A percentile compares a stretch with the other conserved stretches of the same genome.
Conservation (phyloP, 2,329 filamentous ascomycete genomes). For the Pseudopyrenochaeta lycopersici region DNA sequence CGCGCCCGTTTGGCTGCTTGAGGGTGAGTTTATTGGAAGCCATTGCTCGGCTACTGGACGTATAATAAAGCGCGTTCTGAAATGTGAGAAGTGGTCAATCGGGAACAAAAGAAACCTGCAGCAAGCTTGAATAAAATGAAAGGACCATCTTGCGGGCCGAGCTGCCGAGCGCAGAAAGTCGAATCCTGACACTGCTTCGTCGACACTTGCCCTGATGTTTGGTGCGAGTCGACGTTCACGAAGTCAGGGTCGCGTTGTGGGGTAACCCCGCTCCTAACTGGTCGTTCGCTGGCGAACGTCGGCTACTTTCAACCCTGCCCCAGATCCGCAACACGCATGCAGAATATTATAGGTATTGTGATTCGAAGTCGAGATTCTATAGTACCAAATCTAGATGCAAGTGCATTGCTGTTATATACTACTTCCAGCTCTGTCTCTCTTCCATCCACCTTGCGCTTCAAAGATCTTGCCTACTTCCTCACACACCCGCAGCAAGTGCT, state of each 20-base stretch:
- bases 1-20: conserved; percentile 47
- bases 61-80: neutral
- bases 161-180: neutral
- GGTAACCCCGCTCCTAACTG: neutral
- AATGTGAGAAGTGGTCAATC: too few relatives aligned
- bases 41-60: neutral
- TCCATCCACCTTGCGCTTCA: conserved; percentile 42
- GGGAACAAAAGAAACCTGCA: too few relatives aligned
- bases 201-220: neutral
- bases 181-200: neutral
- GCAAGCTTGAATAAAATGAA: too few relatives aligned
- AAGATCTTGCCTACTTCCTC: conserved; percentile 40
- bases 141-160: neutral
- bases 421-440: neutral
- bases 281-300: neutral
- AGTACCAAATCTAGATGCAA: too few relatives aligned
- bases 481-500: conserved; percentile 37
- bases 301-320: neutral
- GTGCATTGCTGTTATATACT: neutral
- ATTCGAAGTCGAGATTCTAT: too few relatives aligned
- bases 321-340: neutral
- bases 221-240: neutral
- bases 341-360: neutral
- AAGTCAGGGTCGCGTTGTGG: neutral
- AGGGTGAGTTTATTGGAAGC: conserved; percentile 22